These are phyloP conservation scores for Fusarium verrucosum DNA, from an alignment of 2,329 filamentous ascomycete species.

Conservation along the genomic window DNA sequence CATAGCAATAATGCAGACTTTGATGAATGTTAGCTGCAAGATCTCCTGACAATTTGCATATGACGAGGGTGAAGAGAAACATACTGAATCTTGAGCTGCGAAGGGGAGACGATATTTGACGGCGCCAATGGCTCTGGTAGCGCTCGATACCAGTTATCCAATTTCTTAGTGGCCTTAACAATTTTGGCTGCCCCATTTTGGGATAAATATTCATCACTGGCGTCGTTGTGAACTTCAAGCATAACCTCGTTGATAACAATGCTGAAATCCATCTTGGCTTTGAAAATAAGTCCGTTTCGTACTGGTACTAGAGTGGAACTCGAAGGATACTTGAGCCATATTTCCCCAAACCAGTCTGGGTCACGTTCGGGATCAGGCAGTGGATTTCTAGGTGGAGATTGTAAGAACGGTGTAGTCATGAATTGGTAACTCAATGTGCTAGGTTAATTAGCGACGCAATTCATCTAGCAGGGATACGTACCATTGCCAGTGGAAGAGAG, in stretches of 20 bases:
- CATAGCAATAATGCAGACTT: not conserved
- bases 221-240: not conserved
- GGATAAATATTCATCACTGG: not conserved
- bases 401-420: not conserved
- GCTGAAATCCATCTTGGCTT: not conserved
- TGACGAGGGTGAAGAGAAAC: not conserved
- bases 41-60: too few species aligned
- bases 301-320: not conserved
- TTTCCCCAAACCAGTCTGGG: conserved; percentile 5
- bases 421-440: conserved; percentile 7
- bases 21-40: not conserved
- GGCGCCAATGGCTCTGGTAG: not conserved
- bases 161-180: rapidly evolving
- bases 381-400: not conserved
- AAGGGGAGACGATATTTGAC: not conserved
- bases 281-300: not conserved
- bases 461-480: rapidly evolving
- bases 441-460: not conserved
- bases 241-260: not conserved
- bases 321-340: conserved; percentile 19
- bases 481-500: conserved; percentile 19
- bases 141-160: not conserved
- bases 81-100: conserved; percentile 19
- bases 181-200: not conserved
- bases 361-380: conserved; percentile 1